Base-by-base conservation (phyloP, 1,139 yeast genomes). In the Taphrina flavorubra region DNA sequence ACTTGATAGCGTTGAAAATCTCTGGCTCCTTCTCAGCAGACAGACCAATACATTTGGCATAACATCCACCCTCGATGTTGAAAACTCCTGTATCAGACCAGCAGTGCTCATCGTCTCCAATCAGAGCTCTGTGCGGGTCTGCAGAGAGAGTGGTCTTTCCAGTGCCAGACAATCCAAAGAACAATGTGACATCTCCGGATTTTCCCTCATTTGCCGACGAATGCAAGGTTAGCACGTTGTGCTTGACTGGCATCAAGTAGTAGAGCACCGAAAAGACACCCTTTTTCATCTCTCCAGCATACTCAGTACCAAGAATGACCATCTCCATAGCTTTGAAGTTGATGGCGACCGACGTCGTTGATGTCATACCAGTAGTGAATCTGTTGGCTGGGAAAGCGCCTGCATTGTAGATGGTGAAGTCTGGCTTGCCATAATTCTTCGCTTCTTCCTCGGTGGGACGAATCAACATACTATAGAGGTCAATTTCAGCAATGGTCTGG, bases 11-110 rank as follows among this genome's bases (percentile, higher is more conserved):
- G 81, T 91, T 87, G 86, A 87, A 94, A 79, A 94, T 94, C 82
- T 94, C 99, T 69, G 99, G 99, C 83, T 94, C 99, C 61, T 89
- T 92, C 82, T 91, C 97, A 73, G 84, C 88, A 70, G 92, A 83
- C 74, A 94, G 85, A 77, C 92, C 97, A 75, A 94, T 84, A 83
- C 98, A 92, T 82, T 94, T 94, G 78, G 98, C 98, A 84, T 94
- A 94, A 84, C 99, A 94, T 74, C 99, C 99, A 81, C 99, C 99
- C 83, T 94, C 99, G 78, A 94, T 92, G 86, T 94, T 94, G 87
- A 94, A 94, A 72, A 94, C 97, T 83, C 99, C 99, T 74, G 89
- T 84, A 81, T 94, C 97, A 46, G 97, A 90, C 99, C 99, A 94
- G 83, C 98, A 94, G 83, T 94, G 99, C 83, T 94, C 99, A 79